Percentiles rank a stretch among this genome's conserved stretches.
Conservation (phyloP, 139 green algal genomes). For the Chlorella vulgaris region DNA sequence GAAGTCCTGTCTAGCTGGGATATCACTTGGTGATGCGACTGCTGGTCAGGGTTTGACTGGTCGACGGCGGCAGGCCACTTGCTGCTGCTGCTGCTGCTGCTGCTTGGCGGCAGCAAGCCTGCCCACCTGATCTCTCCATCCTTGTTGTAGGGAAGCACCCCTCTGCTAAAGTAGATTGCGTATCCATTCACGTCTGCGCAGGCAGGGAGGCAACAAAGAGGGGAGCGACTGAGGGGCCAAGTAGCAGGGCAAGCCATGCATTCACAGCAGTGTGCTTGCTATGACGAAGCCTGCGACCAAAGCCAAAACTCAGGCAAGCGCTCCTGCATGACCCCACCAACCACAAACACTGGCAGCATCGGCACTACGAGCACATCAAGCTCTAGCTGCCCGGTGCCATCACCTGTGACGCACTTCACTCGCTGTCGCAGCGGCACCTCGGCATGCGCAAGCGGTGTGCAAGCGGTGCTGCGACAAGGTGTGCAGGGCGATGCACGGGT, state of each 20-base stretch:
- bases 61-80: not conserved
- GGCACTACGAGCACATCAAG: too few relatives aligned
- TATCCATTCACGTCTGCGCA: conserved; percentile 61
- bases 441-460: conserved; percentile 58
- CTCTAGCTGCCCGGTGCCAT: too few relatives aligned
- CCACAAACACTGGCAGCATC: too few relatives aligned
- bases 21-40: not conserved
- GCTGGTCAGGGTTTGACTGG: not conserved
- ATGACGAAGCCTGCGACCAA: too few relatives aligned
- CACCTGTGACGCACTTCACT: conserved; percentile 64
- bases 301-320: too few relatives aligned
- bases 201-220: conserved; percentile 25
- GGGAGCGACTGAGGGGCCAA: not conserved
- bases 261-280: too few relatives aligned
- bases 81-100: too few relatives aligned
- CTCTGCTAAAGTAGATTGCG: conserved; percentile 78
- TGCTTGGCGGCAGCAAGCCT: too few relatives aligned
- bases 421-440: conserved; percentile 57
- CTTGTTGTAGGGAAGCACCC: conserved; percentile 78
- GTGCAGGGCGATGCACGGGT: not conserved
- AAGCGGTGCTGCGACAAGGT: conserved; percentile 65
- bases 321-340: too few relatives aligned
- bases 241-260: not conserved
- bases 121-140: conserved; percentile 35
- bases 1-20: too few relatives aligned